Evolutionary conservation across 257 asterid genomes (phyloP), one percentile per base, ranked within the genome.

Genomic region (Lantana camara): DNA sequence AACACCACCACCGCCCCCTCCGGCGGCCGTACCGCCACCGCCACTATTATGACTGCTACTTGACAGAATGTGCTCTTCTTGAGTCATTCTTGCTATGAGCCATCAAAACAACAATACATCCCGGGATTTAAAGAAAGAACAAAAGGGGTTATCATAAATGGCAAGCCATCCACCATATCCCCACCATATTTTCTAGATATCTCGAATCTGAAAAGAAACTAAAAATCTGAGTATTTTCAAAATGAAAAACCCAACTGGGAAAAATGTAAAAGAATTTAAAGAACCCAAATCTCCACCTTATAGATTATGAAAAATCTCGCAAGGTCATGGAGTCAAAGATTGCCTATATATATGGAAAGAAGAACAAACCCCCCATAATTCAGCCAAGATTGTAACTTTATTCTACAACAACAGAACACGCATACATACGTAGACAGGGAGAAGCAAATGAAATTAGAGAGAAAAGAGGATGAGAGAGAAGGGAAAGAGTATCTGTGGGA

Each of bases 51-150:
- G 44, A 56, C 64, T 55, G 16, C 60, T 55, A 16, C 68, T 35
- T 56, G 70, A 72, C 54, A 63, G 70, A 45, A 57, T 64, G 44
- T 80, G 69, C 34, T 84, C 88, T 47, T 77, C 92, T 35, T 69
- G 80, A 64, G 85, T 75, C 93, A 87, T 84, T 41, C 7, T 58
- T 34, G 10, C 54, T 34, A 44, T 47, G 68, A 40, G 73, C 86
- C 81, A 75, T 75, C 58, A 70, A 35, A 83, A 58, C 4, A 57
- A 50, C 30, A 45, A 52, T 20, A 53, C 55, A 50, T 48, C 23
- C 7, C 64, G 54, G 63, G 30, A 74, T 76, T 60, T 66, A 58
- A 73, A 71, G 63, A 65, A 35, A 20, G 54, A 16, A 57, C 46
- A 13, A 58, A 57, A 66, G 12, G 67, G 65, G 52, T 5, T 13